A percentile compares a stretch with the other conserved stretches of the same genome.
Evolutionary conservation across 2,329 filamentous ascomycete species (phyloP).

Genomic region (Exutisphaerella laricina): DNA sequence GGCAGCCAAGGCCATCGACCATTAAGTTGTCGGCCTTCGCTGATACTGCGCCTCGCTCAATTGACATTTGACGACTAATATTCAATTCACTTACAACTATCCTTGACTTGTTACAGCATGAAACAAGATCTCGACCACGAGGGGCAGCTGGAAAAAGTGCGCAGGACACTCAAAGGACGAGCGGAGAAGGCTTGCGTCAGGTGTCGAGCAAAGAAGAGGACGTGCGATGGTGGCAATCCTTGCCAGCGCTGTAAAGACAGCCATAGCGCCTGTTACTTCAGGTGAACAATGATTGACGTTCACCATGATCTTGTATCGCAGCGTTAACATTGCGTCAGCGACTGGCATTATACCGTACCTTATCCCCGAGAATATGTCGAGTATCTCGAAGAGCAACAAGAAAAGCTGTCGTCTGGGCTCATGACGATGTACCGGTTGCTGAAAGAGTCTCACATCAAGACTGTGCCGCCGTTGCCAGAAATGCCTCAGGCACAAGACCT

Average conservation of each 20-base stretch:
- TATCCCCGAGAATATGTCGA: slow-evolving; percentile 22
- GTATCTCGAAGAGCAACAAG: slow-evolving; percentile 20
- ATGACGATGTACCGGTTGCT: slow-evolving; percentile 18
- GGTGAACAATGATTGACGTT: slow-evolving; percentile 6
- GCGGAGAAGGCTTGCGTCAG: slow-evolving; percentile 21
- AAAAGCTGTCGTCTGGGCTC: slow-evolving; percentile 18
- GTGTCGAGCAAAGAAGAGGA: slow-evolving; percentile 22
- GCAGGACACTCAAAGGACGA: slow-evolving; percentile 17
- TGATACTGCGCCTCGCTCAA: too few species aligned
- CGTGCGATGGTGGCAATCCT: slow-evolving; percentile 20
- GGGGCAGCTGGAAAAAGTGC: slow-evolving; percentile 18
- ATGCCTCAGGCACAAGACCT: slow-evolving; percentile 19
- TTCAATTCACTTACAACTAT: neutral
- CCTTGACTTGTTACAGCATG: slow-evolving; percentile 4
- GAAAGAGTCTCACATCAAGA: slow-evolving; percentile 20
- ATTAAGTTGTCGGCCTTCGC: too few species aligned
- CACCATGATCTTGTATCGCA: neutral
- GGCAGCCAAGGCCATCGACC: neutral
- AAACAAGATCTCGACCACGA: slow-evolving; percentile 16
- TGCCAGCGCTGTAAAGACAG: slow-evolving; percentile 20
- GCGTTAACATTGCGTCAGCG: slow-evolving; percentile 7
- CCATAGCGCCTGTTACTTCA: slow-evolving; percentile 23
- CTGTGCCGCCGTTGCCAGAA: slow-evolving; percentile 16
- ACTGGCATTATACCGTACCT: slow-evolving; percentile 21
- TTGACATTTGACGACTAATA: too few species aligned